A percentile compares a stretch with the other conserved stretches of the same genome.
phyloP scores from a whole-genome alignment of 108 stramenopile species.

The Skeletonema costatum region DNA sequence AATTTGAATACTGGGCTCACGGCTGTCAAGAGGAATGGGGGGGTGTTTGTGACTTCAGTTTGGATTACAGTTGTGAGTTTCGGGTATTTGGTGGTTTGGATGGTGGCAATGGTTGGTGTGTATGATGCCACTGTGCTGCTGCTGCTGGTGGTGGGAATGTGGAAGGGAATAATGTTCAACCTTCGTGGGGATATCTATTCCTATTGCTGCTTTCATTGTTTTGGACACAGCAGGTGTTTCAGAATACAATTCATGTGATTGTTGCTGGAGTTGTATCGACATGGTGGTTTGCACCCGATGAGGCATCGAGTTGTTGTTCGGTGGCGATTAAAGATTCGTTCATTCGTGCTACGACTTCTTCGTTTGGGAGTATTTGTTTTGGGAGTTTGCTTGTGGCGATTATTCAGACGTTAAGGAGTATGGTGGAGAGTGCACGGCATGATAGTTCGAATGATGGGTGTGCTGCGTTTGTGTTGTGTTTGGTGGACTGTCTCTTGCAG shows the following conservation, averaged over 20 bases:
- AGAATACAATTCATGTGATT: slow-evolving; percentile 81
- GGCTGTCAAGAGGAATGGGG: slow-evolving; percentile 66
- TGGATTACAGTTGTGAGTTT: slow-evolving; percentile 51
- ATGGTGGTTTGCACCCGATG: slow-evolving; percentile 90
- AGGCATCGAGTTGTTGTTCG: slow-evolving; percentile 66
- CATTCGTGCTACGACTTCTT: slow-evolving; percentile 65
- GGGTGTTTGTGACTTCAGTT: slow-evolving; percentile 56
- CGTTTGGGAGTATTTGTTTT: slow-evolving; percentile 91
- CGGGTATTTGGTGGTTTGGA: slow-evolving; percentile 73
- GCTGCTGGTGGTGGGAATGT: neutral
- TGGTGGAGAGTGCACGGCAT: slow-evolving; percentile 53
- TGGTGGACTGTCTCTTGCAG: slow-evolving; percentile 71
- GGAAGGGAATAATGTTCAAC: neutral
- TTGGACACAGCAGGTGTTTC: slow-evolving; percentile 47
- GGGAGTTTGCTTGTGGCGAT: slow-evolving; percentile 87
- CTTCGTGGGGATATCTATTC: slow-evolving; percentile 35
- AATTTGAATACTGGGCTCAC: slow-evolving; percentile 67
- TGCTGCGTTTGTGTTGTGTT: slow-evolving; percentile 59
- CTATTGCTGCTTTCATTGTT: slow-evolving; percentile 38
- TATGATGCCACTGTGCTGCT: slow-evolving; percentile 12
- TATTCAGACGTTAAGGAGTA: slow-evolving; percentile 69
- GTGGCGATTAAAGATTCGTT: slow-evolving; percentile 56
- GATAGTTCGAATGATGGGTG: slow-evolving; percentile 53
- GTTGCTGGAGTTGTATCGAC: slow-evolving; percentile 82
- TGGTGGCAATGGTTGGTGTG: slow-evolving; percentile 40